A percentile compares a stretch with the other conserved stretches of the same genome.
These are phyloP conservation scores for Neopestalotiopsis sp. DNA, from an alignment of 2,329 filamentous ascomycete species.

Conservation along the genomic window DNA sequence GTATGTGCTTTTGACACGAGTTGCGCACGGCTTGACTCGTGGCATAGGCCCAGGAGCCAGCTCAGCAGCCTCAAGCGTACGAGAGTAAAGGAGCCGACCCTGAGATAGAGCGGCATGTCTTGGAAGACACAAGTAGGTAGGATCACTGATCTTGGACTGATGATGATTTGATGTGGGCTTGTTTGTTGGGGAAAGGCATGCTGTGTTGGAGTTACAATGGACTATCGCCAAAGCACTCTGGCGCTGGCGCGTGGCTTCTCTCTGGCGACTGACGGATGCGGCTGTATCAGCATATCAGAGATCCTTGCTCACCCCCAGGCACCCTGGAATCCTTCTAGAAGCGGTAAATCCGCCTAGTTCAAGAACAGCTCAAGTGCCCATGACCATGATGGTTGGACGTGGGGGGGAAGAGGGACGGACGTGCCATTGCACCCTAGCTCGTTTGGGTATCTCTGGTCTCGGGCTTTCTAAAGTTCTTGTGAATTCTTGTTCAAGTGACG, in stretches of 20 bases:
- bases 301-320: constrained; percentile 15
- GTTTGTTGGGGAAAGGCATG: not conserved
- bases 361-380: not conserved
- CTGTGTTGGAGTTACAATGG: not conserved
- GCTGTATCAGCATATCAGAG: constrained; percentile 4
- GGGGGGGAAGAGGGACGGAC: not conserved
- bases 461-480: not conserved
- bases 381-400: not conserved
- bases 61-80: not conserved
- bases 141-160: not conserved
- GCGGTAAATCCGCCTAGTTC: constrained; percentile 13
- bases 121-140: not conserved
- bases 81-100: not conserved
- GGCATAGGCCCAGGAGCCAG: not conserved
- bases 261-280: not conserved
- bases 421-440: constrained; percentile 1
- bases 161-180: not conserved
- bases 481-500: constrained; percentile 1
- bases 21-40: not conserved
- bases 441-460: not conserved
- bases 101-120: not conserved
- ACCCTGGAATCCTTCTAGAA: constrained; percentile 17
- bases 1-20: not conserved
- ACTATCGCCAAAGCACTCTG: not conserved
- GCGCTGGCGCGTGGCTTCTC: not conserved